These are phyloP conservation scores for Dalbergia oliveri DNA, from an alignment of 306 rosid genomes.

Conservation along the genomic window DNA sequence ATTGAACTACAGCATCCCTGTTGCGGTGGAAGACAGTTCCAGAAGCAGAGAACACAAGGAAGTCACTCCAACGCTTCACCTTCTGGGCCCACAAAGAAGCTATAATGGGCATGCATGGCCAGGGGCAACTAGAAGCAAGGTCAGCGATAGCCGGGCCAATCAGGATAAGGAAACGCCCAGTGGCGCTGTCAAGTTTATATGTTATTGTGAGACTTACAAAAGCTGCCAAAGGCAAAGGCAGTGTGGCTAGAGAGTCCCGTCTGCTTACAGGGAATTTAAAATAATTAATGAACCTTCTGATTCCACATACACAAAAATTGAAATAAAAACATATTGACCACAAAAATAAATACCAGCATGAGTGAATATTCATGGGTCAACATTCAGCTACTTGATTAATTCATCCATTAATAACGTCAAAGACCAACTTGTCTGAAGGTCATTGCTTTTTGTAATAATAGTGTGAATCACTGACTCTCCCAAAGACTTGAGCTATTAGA, in stretches of 20 bases:
- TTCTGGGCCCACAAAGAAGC: slow-evolving; percentile 88
- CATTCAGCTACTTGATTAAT: slow-evolving; percentile 19
- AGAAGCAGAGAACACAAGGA: slow-evolving; percentile 77
- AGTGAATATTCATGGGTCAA: slow-evolving; percentile 28
- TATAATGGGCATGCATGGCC: slow-evolving; percentile 89
- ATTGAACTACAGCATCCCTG: slow-evolving; percentile 91
- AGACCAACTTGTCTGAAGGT: not conserved
- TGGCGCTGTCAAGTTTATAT: slow-evolving; percentile 77
- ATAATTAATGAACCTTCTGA: not conserved
- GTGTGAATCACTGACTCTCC: not conserved
- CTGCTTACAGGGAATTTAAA: slow-evolving; percentile 57
- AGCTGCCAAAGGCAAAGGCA: slow-evolving; percentile 98
- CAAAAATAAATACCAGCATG: slow-evolving; percentile 21
- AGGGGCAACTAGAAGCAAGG: slow-evolving; percentile 85
- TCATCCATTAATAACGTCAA: slow-evolving; percentile 6
- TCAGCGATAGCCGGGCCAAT: slow-evolving; percentile 74
- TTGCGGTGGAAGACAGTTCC: slow-evolving; percentile 87
- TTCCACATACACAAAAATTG: slow-evolving; percentile 22
- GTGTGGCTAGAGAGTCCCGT: slow-evolving; percentile 76
- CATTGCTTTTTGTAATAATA: slow-evolving; percentile 7
- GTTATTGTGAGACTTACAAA: slow-evolving; percentile 84
- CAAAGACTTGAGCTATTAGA: not conserved
- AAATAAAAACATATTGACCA: slow-evolving; percentile 12
- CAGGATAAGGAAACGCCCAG: slow-evolving; percentile 67
- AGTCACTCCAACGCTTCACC: slow-evolving; percentile 87